Base-by-base conservation (phyloP, 495 filamentous ascomycete species). In the Talaromyces ruber region DNA sequence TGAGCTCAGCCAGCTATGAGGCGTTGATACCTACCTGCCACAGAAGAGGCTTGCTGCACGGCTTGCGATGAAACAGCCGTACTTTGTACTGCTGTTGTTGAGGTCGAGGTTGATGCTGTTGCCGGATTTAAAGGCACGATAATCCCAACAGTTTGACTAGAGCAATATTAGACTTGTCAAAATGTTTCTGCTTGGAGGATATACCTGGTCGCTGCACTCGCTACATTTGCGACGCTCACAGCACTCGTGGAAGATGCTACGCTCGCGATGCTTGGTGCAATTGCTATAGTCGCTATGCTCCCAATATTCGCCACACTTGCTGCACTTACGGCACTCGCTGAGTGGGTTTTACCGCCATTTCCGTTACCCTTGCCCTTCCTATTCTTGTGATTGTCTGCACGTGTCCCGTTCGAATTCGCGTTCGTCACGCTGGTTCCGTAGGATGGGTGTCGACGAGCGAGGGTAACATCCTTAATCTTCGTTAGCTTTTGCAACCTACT, bases 111-210 rank as follows among this genome's bases (percentile, higher is more conserved):
- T 21, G 43, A 18, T 18, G 43, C 43, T 8, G 54, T 57, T 1
- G 54, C 54, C 28, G 54, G 54, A 16, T 57, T 57, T 16, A 57
- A 30, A n/a, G 54, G 54, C 12, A 34, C 54, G 14, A 57, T 57
- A 32, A 57, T 22, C 3, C 54, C 54, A 3, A 57, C 54, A 18
- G 51, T 54, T 54, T 26, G 51, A n/a, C 51, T 54, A 12, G 22
- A 16, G 18, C 18, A 28, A 28, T 28, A 26, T 54, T 54, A 54
- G 51, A 54, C 4, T 25, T 28, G 21, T 54, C 21, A 14, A 22
- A 11, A 21, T 21, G 18, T 47, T 47, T 21, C n/a, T 21, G 7
- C 34, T 39, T 16, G 32, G 14, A 18, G n/a, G 16, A 9, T n/a
- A 47, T 21, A 47, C 43, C 43, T 47, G n/a, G 43, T 21, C 2